Conservation (phyloP, 2,329 filamentous ascomycete genomes). For the Trichoderma citrinoviride region DNA sequence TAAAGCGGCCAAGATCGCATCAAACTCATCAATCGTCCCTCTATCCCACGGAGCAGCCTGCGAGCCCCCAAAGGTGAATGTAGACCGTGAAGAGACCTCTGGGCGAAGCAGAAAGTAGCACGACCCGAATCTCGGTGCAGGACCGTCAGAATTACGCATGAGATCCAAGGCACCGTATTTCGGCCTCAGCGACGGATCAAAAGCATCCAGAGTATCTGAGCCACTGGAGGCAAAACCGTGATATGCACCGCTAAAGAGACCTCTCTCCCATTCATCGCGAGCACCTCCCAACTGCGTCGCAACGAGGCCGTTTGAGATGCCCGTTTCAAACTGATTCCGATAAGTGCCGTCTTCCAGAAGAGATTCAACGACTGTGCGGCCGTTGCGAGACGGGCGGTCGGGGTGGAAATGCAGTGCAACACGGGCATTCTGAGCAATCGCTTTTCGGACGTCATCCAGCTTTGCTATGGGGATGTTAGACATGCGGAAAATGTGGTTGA, state of each 20-base stretch:
- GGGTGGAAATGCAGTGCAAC: conserved; percentile 27
- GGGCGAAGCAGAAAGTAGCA: conserved; percentile 26
- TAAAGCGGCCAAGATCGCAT: conserved; percentile 23
- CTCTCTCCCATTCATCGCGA: conserved; percentile 23
- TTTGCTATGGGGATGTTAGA: conserved; percentile 6
- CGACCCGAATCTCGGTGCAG: conserved; percentile 26
- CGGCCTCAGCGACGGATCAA: conserved; percentile 20
- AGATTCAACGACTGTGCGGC: conserved; percentile 19
- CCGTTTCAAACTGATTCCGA: conserved; percentile 26
- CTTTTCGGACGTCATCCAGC: background rate
- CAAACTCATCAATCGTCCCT: conserved; percentile 24
- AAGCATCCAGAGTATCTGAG: background rate
- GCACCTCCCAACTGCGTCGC: conserved; percentile 17
- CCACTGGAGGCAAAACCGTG: conserved; percentile 10
- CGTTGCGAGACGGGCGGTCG: conserved; percentile 23
- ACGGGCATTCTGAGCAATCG: conserved; percentile 19
- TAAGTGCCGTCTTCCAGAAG: conserved; percentile 23
- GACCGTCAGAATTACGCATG: conserved; percentile 24
- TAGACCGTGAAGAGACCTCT: conserved; percentile 20
- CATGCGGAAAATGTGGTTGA: conserved; percentile 14
- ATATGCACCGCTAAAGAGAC: conserved; percentile 14
- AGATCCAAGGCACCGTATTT: conserved; percentile 27
- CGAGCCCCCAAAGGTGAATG: conserved; percentile 26
- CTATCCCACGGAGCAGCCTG: conserved; percentile 22
- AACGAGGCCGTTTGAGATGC: conserved; percentile 27